Percentiles rank a stretch among this genome's conserved stretches.
phyloP scores from a whole-genome alignment of 805 yeast species.

The Saccharomycopsis synnaedendra region DNA sequence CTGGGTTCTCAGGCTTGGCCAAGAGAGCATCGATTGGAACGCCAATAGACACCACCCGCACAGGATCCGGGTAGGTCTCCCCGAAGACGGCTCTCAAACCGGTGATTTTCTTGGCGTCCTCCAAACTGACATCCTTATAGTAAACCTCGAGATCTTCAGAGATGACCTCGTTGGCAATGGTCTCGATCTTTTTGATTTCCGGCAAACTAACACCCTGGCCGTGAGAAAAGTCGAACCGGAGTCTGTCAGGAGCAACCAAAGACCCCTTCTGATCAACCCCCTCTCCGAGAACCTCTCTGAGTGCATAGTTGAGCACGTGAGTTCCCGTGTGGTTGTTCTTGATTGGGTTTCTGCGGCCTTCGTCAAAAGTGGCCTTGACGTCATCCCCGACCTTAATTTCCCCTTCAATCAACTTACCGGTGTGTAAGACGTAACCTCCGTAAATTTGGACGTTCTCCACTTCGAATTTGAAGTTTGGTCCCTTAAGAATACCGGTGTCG shows the following conservation, averaged over 20 bases:
- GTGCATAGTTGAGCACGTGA: conserved; percentile 82
- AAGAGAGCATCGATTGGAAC: conserved; percentile 75
- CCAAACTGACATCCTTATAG: conserved; percentile 72
- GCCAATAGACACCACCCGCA: conserved; percentile 94
- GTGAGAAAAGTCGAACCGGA: conserved; percentile 93
- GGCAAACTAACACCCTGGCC: conserved; percentile 67
- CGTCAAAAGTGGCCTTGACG: conserved; percentile 83
- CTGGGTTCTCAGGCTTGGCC: conserved; percentile 52
- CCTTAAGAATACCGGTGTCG: conserved; percentile 57
- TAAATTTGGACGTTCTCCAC: conserved; percentile 88
- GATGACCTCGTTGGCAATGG: conserved; percentile 59
- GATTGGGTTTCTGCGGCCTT: conserved; percentile 89
- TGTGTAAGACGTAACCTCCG: conserved; percentile 92
- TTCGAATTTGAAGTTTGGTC: conserved; percentile 72
- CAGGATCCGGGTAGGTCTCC: conserved; percentile 98
- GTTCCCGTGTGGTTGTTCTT: conserved; percentile 99
- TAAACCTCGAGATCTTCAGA: conserved; percentile 62
- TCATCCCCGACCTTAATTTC: conserved; percentile 50
- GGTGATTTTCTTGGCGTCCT: conserved; percentile 57
- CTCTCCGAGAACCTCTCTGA: conserved; percentile 78
- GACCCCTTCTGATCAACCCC: conserved; percentile 95
- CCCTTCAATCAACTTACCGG: conserved; percentile 50
- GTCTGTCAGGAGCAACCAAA: conserved; percentile 86
- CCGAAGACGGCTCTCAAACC: conserved; percentile 98
- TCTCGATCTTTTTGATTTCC: conserved; percentile 70